Base-by-base conservation (phyloP, 31 red algal genomes). In the Bonnemaisonia californica region DNA sequence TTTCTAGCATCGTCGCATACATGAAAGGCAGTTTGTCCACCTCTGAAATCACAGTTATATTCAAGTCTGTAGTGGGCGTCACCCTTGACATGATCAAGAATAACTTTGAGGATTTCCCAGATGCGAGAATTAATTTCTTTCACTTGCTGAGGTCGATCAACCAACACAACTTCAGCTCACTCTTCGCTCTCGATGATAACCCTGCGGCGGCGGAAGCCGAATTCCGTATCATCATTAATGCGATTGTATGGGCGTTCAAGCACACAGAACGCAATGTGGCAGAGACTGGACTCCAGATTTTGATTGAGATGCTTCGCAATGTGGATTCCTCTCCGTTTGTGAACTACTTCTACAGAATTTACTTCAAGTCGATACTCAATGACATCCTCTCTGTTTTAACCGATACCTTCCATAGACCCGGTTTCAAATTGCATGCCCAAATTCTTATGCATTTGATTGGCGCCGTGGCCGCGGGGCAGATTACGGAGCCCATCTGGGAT, bases 21-120 rank as follows among this genome's bases (percentile, higher is more conserved):
- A 95, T 91, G 89, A 83, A 90, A 59, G 92, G 90, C 29, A 81
- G 59, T 35, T 36, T 92, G 45, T 54, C 74, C 8, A 88, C 72
- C 3, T 57, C 67, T 30, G 82, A 77, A 33, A 74, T 98, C 9
- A 85, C 69, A 26, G 64, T 87, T 41, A 86, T 98, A 28, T 98
- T 98, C 92, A 93, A 91, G 57, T 84, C 81, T 41, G 37, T 93
- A 16, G 80, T 99, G 54, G 86, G 71, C 48, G 74, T 74, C 35
- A 99, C 97, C 19, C 73, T 99, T 36, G 90, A 96, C 41, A 99
- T 99, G 97, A 99, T 99, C 71, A 95, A 85, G 81, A 99, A 87
- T 54, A 99, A 99, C 73, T 99, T 99, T 87, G 92, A 99, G 75
- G 97, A 99, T 74, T 99, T 96, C 77, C 97, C 97, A 12, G 97